Conservation (phyloP, 2,329 filamentous ascomycete genomes). For the Sordariomycetes sp. region DNA sequence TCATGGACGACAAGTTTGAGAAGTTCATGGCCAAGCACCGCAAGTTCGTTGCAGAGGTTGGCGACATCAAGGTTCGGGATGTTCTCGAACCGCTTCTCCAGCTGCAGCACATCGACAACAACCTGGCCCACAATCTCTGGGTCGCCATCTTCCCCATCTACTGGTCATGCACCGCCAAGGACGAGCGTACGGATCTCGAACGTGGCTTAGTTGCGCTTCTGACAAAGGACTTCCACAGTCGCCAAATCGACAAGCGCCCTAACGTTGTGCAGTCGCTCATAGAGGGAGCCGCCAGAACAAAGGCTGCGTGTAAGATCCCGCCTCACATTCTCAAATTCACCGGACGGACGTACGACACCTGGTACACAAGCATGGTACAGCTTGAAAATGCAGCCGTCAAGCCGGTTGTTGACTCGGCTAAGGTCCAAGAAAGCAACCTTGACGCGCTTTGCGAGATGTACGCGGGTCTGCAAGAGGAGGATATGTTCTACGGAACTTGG, state of each 20-base stretch:
- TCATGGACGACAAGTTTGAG: conserved; percentile 78
- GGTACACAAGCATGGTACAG: conserved; percentile 90
- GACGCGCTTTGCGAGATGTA: conserved; percentile 95
- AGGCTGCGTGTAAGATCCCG: conserved; percentile 83
- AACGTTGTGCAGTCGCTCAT: conserved; percentile 93
- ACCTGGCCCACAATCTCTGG: conserved; percentile 84
- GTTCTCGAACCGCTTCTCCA: conserved; percentile 84
- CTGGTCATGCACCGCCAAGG: conserved; percentile 80
- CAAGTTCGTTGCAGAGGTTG: conserved; percentile 75
- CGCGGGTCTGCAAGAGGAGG: conserved; percentile 82
- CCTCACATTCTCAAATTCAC: conserved; percentile 95
- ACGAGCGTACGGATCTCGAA: conserved; percentile 84
- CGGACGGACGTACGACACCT: conserved; percentile 87
- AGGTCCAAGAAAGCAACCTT: conserved; percentile 84
- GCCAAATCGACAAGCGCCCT: conserved; percentile 88
- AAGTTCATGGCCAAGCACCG: conserved; percentile 67
- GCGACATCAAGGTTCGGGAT: conserved; percentile 80
- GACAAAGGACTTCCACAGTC: conserved; percentile 90
- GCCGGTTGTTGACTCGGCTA: conserved; percentile 74
- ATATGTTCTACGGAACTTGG: conserved; percentile 97
- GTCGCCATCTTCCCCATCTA: conserved; percentile 83
- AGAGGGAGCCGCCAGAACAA: conserved; percentile 75
- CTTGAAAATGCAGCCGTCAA: conserved; percentile 83
- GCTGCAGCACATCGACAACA: conserved; percentile 79
- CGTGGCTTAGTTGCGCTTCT: conserved; percentile 83